Evolutionary conservation across 495 filamentous ascomycete species (phyloP), one percentile per base, ranked within the genome.

Genomic region (Echria macrotheca): DNA sequence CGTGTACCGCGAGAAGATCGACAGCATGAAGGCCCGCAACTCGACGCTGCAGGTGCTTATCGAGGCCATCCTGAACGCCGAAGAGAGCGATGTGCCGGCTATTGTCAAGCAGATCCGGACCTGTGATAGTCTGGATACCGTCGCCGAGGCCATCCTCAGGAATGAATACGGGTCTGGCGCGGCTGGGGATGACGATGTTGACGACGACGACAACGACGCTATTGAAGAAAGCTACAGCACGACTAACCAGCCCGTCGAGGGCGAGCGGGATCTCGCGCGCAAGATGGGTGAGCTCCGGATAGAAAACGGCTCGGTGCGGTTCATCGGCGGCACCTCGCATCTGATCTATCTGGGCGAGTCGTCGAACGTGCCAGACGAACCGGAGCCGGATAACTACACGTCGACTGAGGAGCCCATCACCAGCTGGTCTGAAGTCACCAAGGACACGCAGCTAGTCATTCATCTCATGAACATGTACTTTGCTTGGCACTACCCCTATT

Each of bases 401-500:
- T 52, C 54, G 5, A 71, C 74, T 60, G 78, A 80, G 22, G 71
- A 87, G 42, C 81, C 89, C 5, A 73, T 91, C 21, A 80, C 78
- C 9, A 88, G 83, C 44, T 98, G 93, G 93, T 95, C 93, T 2
- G 74, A 72, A 28, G 91, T 95, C 17, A 96, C 91, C 7, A 73
- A 80, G 35, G 86, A 97, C 62, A 68, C 82, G 14, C 80, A 83
- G 14, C 70, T 96, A 8, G 80, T 97, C 52, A 78, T 80, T 11
- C 94, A 97, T 69, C 79, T 98, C 9, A 79, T 98, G 57, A 91
- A 87, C 49, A 91, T 96, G 88, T 98, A 98, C 68, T 96, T 97
- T 68, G 85, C 84, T 23, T 98, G 93, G 89, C 93, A 98, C 58
- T 98, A 97, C 63, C 85, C 91, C 9, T 97, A 89, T 66, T 98